Evolutionary conservation across 768 basidiomycete species (phyloP), one percentile per base, ranked within the genome.

Genomic region (Vararia minispora): DNA sequence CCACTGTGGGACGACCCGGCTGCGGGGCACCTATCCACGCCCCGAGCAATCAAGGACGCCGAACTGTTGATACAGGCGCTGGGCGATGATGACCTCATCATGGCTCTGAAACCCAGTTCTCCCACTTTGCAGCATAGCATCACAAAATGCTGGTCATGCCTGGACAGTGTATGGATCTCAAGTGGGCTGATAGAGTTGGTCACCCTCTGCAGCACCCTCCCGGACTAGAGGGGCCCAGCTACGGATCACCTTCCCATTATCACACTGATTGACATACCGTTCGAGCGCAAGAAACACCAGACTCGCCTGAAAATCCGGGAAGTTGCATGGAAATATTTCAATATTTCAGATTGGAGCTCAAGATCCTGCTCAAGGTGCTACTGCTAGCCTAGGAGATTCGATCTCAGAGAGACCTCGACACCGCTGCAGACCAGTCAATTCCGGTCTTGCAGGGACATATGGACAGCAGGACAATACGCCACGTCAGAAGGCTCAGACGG

Each of bases 401-500:
- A n/a, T n/a, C n/a, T n/a, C n/a, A n/a, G n/a, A n/a, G n/a, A n/a
- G n/a, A n/a, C n/a, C n/a, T n/a, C n/a, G n/a, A n/a, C n/a, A n/a
- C n/a, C n/a, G n/a, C n/a, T n/a, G n/a, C 33, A 41, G 20, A 41
- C 33, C 3, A 21, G 6, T 18, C 40, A 8, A 35, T 34, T 1
- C 9, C 9, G 0, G 34, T 25, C 0, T 3, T 44, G 8, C 42
- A 44, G 12, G 6, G 35, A 44, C 13, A 35, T 57, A 2, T 56
- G 53, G 55, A 47, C 35, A 0, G 47, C 46, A 4, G 35, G 41
- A 17, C 30, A 37, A 4, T 49, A 41, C 25, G 38, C 42, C 29
- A 16, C 28, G 14, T 18, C 37, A 5, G 22, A 41, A 12, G 14
- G 45, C 9, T n/a, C 35, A 5, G 48, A 56, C 18, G 43, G 53